Evolutionary conservation across 2,329 filamentous ascomycete species (phyloP), one percentile per base, ranked within the genome.

Genomic region (Xylaria sp.): DNA sequence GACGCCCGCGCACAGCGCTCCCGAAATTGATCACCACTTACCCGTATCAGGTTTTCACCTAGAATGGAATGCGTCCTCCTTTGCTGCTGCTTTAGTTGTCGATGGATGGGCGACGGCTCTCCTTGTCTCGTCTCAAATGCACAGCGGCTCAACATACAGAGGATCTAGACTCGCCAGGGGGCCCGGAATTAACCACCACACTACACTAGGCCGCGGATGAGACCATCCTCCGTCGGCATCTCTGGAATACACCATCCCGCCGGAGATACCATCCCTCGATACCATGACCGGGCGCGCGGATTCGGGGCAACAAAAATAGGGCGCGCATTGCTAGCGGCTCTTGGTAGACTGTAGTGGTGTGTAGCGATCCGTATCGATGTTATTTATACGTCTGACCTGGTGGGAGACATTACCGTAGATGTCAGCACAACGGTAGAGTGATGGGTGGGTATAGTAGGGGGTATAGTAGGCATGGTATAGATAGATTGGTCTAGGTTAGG

Each of bases 71-170:
- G 17, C 15, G n/a, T 25, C 33, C 13, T 29, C 17, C 21, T 13
- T 25, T 17, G 19, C 21, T 51, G 35, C 41, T 11, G 54, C 13
- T 38, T 33, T 40, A 41, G 37, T 11, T 37, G 53, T 40, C 19
- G 37, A 57, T 48, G 58, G 58, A 51, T 51, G 21, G 40, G 13
- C 25, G 43, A 38, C n/a, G 43, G 35, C 31, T 60, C 52, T 49
- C 13, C 44, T n/a, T 46, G 58, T 48, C 53, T 47, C 52, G 58
- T 60, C 52, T 56, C 58, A 53, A 25, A 43, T 48, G 33, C 54
- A 33, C 40, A 56, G 44, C 52, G 43, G 47, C 51, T 35, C 51
- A 29, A 27, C 31, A 23, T 43, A 55, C 46, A 31, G 35, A 27
- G 27, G 41, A 62, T 58, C 43, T 54, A 54, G 56, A 60, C 48